Evolutionary conservation across 2,329 filamentous ascomycete species (phyloP).

Genomic region (Lithohypha guttulata): DNA sequence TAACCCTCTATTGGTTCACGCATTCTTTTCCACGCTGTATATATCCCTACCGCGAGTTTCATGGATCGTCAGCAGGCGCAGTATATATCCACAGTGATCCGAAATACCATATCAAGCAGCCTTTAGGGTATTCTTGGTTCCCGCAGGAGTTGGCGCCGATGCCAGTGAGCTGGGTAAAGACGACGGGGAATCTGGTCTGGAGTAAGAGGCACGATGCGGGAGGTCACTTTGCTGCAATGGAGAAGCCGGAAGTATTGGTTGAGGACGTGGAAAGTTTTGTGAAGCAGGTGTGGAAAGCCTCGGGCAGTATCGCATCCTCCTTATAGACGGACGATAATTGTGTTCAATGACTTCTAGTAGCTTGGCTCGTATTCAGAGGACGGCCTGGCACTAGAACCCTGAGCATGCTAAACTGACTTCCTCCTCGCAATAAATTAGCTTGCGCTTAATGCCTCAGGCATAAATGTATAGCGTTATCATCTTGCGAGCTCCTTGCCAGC

Average conservation of each 20-base stretch:
- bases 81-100: conserved; percentile 3
- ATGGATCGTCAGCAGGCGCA: neutral
- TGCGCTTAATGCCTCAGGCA: no score
- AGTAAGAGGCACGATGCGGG: conserved; percentile 26
- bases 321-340: no score
- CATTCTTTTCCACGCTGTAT: conserved; percentile 28
- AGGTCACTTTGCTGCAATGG: conserved; percentile 44
- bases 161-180: conserved; percentile 16
- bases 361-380: no score
- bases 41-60: conserved; percentile 23
- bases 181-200: conserved; percentile 18
- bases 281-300: conserved; percentile 12
- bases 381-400: no score
- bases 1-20: conserved; percentile 31
- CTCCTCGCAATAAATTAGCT: no score
- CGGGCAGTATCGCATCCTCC: no score
- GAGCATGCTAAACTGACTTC: no score
- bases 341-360: no score
- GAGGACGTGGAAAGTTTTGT: conserved; percentile 32
- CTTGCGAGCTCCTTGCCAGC: no score
- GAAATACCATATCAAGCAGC: conserved; percentile 10
- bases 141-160: conserved; percentile 16
- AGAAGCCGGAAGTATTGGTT: conserved; percentile 34
- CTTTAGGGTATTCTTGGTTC: conserved; percentile 17
- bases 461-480: no score